phyloP scores from a whole-genome alignment of 805 yeast species.

The Lipomyces yamadae region DNA sequence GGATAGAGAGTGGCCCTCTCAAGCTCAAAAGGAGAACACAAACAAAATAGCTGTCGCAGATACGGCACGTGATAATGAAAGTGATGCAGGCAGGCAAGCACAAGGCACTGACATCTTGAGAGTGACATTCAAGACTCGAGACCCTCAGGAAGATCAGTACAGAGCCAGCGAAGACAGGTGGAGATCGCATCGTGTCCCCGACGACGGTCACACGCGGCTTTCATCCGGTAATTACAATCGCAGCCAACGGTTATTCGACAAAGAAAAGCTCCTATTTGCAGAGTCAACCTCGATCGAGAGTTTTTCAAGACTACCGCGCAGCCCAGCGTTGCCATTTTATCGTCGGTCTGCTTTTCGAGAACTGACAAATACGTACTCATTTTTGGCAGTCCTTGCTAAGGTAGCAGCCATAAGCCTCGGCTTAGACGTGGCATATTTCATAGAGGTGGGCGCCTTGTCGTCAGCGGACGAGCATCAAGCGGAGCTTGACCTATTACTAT shows the following conservation, averaged over 20 bases:
- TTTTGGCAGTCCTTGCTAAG: conserved; percentile 18
- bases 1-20: not conserved
- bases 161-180: not conserved
- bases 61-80: not conserved
- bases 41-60: not conserved
- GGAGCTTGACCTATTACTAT: conserved; percentile 1
- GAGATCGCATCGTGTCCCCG: not conserved
- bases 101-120: not conserved
- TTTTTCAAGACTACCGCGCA: not conserved
- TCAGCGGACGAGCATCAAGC: conserved; percentile 10
- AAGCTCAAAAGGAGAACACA: not conserved
- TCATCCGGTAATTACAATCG: not conserved
- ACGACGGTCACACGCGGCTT: not conserved
- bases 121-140: not conserved
- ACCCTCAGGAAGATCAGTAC: not conserved
- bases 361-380: conserved; percentile 4
- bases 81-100: no score
- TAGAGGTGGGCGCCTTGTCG: conserved; percentile 11
- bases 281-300: not conserved
- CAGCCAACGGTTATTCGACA: not conserved
- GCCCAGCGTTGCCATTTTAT: not conserved
- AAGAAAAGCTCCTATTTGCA: not conserved
- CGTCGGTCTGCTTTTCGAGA: not conserved
- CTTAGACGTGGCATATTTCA: conserved; percentile 15
- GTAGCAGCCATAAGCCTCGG: conserved; percentile 13